Conservation (phyloP, 352 stramenopile genomes). For the Aphanomyces invadans region DNA sequence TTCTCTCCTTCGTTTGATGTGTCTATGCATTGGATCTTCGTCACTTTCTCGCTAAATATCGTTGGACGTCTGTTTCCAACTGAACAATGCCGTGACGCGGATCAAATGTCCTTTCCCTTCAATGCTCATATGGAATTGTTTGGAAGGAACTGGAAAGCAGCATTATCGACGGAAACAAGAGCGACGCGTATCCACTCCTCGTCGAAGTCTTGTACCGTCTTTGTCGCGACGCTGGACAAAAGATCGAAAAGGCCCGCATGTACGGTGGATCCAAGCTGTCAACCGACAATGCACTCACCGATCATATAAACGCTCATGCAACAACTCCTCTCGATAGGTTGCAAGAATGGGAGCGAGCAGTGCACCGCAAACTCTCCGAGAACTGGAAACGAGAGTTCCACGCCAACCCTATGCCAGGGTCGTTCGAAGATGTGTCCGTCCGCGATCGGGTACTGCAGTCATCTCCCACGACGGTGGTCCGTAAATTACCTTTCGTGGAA, state of each 20-base stretch:
- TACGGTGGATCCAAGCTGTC: background rate
- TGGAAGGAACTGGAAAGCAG: slow-evolving; percentile 17
- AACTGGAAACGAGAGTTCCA: slow-evolving; percentile 66
- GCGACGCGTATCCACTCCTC: slow-evolving; percentile 2
- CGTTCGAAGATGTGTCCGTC: slow-evolving; percentile 55
- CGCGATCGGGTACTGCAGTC: slow-evolving; percentile 40
- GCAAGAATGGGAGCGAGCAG: slow-evolving; percentile 71
- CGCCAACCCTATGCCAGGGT: slow-evolving; percentile 51
- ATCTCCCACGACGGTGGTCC: too few species aligned
- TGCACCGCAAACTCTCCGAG: slow-evolving; percentile 65
- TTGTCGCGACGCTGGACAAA: slow-evolving; percentile 8
- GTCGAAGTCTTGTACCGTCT: slow-evolving; percentile 12
- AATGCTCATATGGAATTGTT: background rate
- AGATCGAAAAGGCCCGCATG: slow-evolving; percentile 23
- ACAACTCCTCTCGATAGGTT: slow-evolving; percentile 34
- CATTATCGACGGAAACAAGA: slow-evolving; percentile 11
- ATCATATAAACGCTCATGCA: too few species aligned
- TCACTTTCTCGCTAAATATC: background rate
- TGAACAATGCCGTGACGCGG: background rate
- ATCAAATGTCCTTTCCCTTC: background rate
- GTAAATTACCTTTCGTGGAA: background rate
- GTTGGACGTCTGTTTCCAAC: background rate
- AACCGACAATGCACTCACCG: slow-evolving; percentile 17
- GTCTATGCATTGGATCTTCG: background rate
- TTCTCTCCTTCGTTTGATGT: background rate